Evolutionary conservation across 495 filamentous ascomycete genomes (phyloP), one percentile per base, ranked within the genome.

Genomic region (Tricharina praecox): DNA sequence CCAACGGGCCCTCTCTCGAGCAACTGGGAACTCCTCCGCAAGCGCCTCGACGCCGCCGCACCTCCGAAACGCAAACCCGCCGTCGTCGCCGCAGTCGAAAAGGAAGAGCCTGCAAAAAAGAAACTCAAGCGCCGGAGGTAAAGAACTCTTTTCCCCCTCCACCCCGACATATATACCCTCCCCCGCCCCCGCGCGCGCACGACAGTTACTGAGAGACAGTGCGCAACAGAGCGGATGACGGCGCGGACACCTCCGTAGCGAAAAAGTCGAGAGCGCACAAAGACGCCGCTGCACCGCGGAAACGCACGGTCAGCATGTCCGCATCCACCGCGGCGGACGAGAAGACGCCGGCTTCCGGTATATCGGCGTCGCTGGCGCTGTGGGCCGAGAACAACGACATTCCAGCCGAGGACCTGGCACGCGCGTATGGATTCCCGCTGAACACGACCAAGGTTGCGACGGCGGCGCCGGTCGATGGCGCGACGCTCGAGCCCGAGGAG

Each of bases 301-400:
- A 9, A 39, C 16, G 13, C 4, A 5, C 32, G 1, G 47, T 66
- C 2, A 65, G 61, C 26, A 20, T 50, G 26, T 56, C 59, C 1
- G 47, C 60, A 20, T 59, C 50, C 63, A 20, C 34, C 63, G 11
- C n/a, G n/a, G n/a, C n/a, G n/a, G n/a, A n/a, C n/a, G n/a, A n/a
- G n/a, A 37, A 64, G 16, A 54, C 63, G 3, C n/a, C 39, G 38
- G 2, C 44, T 3, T 21, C 43, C 11, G 20, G 11, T 28, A n/a
- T 51, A 49, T 50, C 61, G 11, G 42, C 61, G 13, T 45, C 57
- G n/a, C 50, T 71, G 19, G 63, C 64, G 15, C 49, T 65, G 34
- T 73, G 70, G 68, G 65, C 66, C 11, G 64, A 69, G 55, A 66
- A 79, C 42, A 75, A 81, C 50, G 73, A 76, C 53, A 71, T 83